Conservation (phyloP, 495 filamentous ascomycete species). For the Aspergillus steynii region DNA sequence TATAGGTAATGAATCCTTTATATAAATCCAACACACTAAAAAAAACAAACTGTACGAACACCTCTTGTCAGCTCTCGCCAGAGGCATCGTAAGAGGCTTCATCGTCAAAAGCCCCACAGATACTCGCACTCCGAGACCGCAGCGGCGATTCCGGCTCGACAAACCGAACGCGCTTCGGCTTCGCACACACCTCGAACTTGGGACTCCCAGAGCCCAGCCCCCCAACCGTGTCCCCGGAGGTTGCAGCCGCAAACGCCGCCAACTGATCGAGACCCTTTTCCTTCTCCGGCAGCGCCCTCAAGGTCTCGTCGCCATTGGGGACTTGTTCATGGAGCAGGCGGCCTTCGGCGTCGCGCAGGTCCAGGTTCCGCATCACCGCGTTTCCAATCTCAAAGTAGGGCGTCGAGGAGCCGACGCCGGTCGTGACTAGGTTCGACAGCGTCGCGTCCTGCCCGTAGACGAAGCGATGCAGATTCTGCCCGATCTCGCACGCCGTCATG, state of each 20-base stretch:
- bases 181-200: background rate
- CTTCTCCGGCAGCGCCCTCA: background rate
- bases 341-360: conserved; percentile 5
- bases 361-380: background rate
- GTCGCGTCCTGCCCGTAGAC: conserved; percentile 5
- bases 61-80: no score
- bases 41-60: background rate
- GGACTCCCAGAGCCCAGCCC: background rate
- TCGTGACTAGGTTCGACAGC: conserved; percentile 1
- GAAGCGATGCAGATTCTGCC: conserved; percentile 3
- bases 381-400: conserved; percentile 8
- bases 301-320: background rate
- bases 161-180: background rate
- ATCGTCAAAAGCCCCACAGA: background rate
- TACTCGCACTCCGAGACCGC: background rate
- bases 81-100: background rate
- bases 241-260: background rate
- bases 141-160: background rate
- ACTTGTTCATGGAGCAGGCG: background rate
- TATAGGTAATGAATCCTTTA: background rate
- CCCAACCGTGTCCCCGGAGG: background rate
- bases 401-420: background rate
- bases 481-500: conserved; percentile 11
- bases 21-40: background rate
- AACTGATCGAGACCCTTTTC: background rate